A percentile compares a stretch with the other conserved stretches of the same genome.
These are phyloP conservation scores for Cenchrus fungigraminus DNA, from an alignment of 176 grass and related monocot genomes.

Conservation along the genomic window DNA sequence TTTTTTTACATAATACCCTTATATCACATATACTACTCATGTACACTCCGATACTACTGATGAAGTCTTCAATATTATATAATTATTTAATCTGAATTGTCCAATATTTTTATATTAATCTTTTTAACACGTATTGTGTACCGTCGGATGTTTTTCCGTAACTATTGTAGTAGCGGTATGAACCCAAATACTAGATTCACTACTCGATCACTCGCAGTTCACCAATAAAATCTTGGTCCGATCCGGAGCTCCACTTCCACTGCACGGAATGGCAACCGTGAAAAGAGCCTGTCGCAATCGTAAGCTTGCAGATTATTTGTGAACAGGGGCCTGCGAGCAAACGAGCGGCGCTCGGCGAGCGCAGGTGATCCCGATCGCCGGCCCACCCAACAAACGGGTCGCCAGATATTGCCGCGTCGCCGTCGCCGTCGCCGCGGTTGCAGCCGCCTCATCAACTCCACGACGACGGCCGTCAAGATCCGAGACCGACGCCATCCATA, in stretches of 20 bases:
- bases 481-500: not conserved
- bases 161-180: too few relatives aligned
- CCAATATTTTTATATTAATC: too few relatives aligned
- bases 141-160: too few relatives aligned
- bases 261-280: not conserved
- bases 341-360: conserved; percentile 7
- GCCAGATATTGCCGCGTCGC: conserved; percentile 45
- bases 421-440: not conserved
- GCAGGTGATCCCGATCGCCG: not conserved
- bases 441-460: conserved; percentile 4
- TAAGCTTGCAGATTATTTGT: not conserved
- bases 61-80: too few relatives aligned
- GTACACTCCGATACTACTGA: too few relatives aligned
- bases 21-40: too few relatives aligned
- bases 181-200: too few relatives aligned
- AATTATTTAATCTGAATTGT: too few relatives aligned
- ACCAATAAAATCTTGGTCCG: not conserved
- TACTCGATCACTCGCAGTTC: not conserved
- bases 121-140: too few relatives aligned
- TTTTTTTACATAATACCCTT: too few relatives aligned
- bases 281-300: not conserved
- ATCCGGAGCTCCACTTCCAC: not conserved
- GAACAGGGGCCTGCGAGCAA: not conserved
- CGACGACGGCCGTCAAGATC: not conserved
- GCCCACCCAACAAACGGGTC: not conserved